phyloP scores from a whole-genome alignment of 2,329 filamentous ascomycete species.

The Paracoccidioides lutzii region DNA sequence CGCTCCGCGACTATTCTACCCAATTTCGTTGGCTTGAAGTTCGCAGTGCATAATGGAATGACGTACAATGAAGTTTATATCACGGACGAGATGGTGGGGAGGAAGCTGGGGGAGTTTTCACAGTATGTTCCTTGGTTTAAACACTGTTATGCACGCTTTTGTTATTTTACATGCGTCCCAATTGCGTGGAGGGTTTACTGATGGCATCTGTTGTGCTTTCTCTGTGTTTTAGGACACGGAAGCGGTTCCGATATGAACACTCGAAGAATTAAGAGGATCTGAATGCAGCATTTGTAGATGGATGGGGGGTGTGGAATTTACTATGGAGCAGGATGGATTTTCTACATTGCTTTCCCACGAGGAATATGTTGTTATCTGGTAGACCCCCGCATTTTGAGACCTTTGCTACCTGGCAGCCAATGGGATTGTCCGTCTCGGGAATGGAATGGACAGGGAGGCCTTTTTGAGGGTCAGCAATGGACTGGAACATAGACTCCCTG shows the following conservation, averaged over 20 bases:
- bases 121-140: slow-evolving; percentile 45
- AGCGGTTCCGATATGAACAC: slow-evolving; percentile 54
- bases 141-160: background rate
- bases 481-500: background rate
- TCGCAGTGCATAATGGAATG: slow-evolving; percentile 88
- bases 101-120: slow-evolving; percentile 87
- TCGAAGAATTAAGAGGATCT: slow-evolving; percentile 44
- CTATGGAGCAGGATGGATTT: background rate
- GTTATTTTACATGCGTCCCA: background rate
- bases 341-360: background rate
- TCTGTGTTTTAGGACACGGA: slow-evolving; percentile 44
- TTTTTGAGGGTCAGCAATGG: background rate
- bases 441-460: background rate
- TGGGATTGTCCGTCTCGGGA: background rate
- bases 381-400: background rate
- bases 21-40: slow-evolving; percentile 79
- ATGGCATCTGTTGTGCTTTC: slow-evolving; percentile 26
- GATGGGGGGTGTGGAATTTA: background rate
- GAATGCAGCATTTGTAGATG: background rate
- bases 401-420: background rate
- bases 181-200: background rate
- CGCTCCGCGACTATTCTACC: slow-evolving; percentile 81
- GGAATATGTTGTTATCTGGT: background rate
- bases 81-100: slow-evolving; percentile 91
- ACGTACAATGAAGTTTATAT: slow-evolving; percentile 68